phyloP scores from a whole-genome alignment of 345 rosid genomes.

The Dimocarpus longan region DNA sequence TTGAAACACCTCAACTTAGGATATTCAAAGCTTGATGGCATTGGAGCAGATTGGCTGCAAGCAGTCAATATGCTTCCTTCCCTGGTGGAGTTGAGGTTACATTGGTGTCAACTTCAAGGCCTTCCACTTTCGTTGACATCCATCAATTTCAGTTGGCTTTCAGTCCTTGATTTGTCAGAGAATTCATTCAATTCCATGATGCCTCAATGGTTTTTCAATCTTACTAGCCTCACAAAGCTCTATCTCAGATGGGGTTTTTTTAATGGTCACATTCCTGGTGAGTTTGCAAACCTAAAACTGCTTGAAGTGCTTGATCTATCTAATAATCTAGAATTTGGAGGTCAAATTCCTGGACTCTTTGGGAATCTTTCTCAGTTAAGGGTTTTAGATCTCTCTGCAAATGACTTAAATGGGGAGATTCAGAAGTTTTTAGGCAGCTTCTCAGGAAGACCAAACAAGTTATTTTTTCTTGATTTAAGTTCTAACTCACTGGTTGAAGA shows the following conservation, averaged over 20 bases:
- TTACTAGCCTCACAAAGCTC: constrained; percentile 47
- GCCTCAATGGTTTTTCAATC: constrained; percentile 54
- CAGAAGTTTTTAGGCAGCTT: constrained; percentile 41
- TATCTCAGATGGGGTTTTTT: constrained; percentile 42
- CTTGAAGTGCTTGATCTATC: constrained; percentile 43
- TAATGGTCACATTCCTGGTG: constrained; percentile 40
- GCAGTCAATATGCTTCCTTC: constrained; percentile 40
- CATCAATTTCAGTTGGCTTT: constrained; percentile 45
- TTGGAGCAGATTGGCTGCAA: constrained; percentile 41
- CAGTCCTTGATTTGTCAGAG: constrained; percentile 55
- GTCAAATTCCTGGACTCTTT: constrained; percentile 39
- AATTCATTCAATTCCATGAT: constrained; percentile 44
- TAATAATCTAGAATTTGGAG: constrained; percentile 39
- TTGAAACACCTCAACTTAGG: constrained; percentile 45
- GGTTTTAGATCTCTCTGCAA: constrained; percentile 53
- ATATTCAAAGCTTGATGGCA: constrained; percentile 36
- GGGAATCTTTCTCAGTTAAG: constrained; percentile 37
- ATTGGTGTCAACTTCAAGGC: constrained; percentile 34
- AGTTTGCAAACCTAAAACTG: constrained; percentile 36
- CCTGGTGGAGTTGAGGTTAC: constrained; percentile 42
- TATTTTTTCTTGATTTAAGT: constrained; percentile 39
- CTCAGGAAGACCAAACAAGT: constrained; percentile 27
- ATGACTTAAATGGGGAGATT: constrained; percentile 41
- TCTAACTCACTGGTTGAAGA: constrained; percentile 45
- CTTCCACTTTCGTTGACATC: constrained; percentile 35